These are phyloP conservation scores for Pisolithus thermaeus DNA, from an alignment of 1,284 basidiomycete genomes.

Conservation along the genomic window DNA sequence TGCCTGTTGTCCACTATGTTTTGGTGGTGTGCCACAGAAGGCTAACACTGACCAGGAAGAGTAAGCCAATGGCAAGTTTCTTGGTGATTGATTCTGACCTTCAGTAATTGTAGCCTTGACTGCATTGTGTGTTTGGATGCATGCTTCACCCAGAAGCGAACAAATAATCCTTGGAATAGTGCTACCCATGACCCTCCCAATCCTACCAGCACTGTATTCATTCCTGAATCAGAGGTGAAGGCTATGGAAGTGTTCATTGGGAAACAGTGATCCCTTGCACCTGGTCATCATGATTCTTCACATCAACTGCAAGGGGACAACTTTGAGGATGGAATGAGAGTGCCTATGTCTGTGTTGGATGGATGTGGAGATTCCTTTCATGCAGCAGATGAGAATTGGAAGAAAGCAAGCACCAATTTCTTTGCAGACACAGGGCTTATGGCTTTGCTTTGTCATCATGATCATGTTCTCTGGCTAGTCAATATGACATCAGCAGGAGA, in stretches of 20 bases:
- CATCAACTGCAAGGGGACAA: neutral
- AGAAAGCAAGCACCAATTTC: slow-evolving; percentile 27
- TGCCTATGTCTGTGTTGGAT: slow-evolving; percentile 3
- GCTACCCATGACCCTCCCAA: too few relatives aligned
- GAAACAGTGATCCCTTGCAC: too few relatives aligned
- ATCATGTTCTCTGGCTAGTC: too few relatives aligned
- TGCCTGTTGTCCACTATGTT: slow-evolving; percentile 3
- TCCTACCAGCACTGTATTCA: too few relatives aligned
- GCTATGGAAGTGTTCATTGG: too few relatives aligned
- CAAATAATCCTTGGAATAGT: too few relatives aligned
- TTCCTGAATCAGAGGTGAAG: too few relatives aligned
- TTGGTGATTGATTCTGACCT: neutral
- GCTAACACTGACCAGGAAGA: neutral
- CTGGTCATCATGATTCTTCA: neutral
- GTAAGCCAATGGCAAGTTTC: neutral
- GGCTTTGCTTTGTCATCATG: neutral
- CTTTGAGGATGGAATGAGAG: slow-evolving; percentile 5
- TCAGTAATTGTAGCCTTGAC: neutral
- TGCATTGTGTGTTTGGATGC: slow-evolving; percentile 6
- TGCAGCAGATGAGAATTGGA: slow-evolving; percentile 27
- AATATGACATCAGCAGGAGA: too few relatives aligned
- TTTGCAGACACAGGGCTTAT: slow-evolving; percentile 26
- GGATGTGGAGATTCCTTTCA: slow-evolving; percentile 29
- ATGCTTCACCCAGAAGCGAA: too few relatives aligned
- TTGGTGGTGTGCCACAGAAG: neutral